Percentiles rank a stretch among this genome's conserved stretches.
phyloP scores from a whole-genome alignment of 1,139 yeast genomes.

The Candida sanyaensis region DNA sequence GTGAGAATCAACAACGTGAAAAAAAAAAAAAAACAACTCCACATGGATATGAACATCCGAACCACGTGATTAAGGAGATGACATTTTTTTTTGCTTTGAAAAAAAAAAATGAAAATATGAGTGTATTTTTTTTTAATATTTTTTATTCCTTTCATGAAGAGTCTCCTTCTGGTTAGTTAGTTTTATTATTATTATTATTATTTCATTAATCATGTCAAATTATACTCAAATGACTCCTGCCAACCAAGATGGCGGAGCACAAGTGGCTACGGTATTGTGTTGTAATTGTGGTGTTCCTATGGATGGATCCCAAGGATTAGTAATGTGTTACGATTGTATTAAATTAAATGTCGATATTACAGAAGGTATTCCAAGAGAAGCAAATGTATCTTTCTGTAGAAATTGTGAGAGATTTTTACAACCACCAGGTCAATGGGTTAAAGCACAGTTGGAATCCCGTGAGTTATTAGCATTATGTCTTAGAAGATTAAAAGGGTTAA shows the following conservation, averaged over 20 bases:
- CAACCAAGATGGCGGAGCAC: constrained; percentile 24
- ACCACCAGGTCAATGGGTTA: constrained; percentile 93
- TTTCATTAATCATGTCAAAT: constrained; percentile 41
- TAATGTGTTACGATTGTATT: constrained; percentile 98
- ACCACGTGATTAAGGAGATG: constrained; percentile 5
- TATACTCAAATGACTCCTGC: constrained; percentile 43
- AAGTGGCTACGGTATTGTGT: constrained; percentile 83
- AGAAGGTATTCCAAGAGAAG: constrained; percentile 94
- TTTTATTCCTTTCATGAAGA: neutral
- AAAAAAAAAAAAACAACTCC: constrained; percentile 3
- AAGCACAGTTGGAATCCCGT: constrained; percentile 88
- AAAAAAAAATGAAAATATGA: neutral
- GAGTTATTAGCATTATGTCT: constrained; percentile 90
- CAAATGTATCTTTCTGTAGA: constrained; percentile 89
- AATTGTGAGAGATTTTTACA: constrained; percentile 95
- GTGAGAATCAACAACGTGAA: neutral
- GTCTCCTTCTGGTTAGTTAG: too few relatives aligned
- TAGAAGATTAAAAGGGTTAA: constrained; percentile 84
- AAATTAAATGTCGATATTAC: constrained; percentile 92
- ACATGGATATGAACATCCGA: neutral
- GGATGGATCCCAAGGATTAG: constrained; percentile 92
- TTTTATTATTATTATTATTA: too few relatives aligned
- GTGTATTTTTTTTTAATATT: neutral
- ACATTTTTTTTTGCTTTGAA: neutral
- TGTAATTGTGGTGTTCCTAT: constrained; percentile 99